A percentile compares a stretch with the other conserved stretches of the same genome.
phyloP scores from a whole-genome alignment of 495 filamentous ascomycete genomes.

The Extremus antarcticus region DNA sequence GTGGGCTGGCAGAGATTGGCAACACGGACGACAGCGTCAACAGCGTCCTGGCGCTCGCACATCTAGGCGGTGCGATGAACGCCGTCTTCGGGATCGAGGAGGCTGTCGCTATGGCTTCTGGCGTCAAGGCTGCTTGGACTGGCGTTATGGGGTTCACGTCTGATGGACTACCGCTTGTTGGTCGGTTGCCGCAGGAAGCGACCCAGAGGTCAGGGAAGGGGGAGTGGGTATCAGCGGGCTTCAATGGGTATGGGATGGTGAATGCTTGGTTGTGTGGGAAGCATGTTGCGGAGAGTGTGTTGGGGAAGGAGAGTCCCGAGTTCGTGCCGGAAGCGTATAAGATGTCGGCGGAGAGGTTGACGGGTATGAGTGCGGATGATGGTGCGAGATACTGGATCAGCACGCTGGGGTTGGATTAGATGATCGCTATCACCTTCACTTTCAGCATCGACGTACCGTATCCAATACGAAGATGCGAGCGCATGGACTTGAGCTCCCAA shows the following conservation, averaged over 20 bases:
- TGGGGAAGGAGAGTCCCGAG: background rate
- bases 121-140: constrained; percentile 29
- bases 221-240: constrained; percentile 8
- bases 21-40: constrained; percentile 24
- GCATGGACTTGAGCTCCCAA: no score
- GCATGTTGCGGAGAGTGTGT: background rate
- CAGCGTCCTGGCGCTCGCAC: constrained; percentile 11
- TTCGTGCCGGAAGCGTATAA: background rate
- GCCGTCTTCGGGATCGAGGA: background rate
- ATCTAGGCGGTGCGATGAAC: background rate
- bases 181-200: constrained; percentile 26
- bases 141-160: constrained; percentile 38
- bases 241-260: constrained; percentile 10
- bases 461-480: no score
- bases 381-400: background rate
- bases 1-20: background rate
- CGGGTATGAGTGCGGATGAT: background rate
- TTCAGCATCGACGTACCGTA: no score
- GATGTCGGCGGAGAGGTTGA: background rate
- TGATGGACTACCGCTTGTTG: constrained; percentile 40
- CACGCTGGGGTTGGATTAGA: background rate
- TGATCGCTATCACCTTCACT: background rate
- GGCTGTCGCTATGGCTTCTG: background rate
- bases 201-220: constrained; percentile 16
- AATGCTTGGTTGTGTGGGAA: constrained; percentile 1